Conservation (phyloP, 768 basidiomycete species). For the Phanerochaete sordida region DNA sequence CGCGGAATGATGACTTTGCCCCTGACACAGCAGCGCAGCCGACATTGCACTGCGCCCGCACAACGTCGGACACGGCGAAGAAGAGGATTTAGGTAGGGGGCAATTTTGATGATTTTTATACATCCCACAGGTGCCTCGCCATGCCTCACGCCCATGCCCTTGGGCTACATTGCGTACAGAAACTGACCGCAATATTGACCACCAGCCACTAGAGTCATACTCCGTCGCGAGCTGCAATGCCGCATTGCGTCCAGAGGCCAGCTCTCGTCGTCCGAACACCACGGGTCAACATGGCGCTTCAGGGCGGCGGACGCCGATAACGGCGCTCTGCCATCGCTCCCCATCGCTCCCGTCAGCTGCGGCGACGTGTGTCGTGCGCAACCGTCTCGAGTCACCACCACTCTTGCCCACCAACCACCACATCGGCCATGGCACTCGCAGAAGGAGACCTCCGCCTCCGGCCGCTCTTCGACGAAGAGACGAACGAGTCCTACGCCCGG, state of each 20-base stretch:
- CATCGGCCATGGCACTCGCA: background rate
- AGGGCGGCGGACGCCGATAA: background rate
- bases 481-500: background rate
- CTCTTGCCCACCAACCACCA: background rate
- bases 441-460: background rate
- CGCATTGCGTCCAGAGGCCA: background rate
- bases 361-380: background rate
- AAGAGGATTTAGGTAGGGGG: no score
- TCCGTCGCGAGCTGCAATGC: no score
- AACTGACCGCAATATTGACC: no score
- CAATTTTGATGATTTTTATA: no score
- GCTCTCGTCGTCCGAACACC: background rate
- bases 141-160: no score
- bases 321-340: background rate
- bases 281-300: background rate
- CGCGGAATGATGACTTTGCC: no score
- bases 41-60: no score
- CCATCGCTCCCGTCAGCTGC: background rate
- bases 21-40: no score
- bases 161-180: no score
- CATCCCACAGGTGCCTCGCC: no score
- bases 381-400: background rate
- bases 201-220: no score
- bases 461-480: background rate
- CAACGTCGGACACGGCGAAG: no score